Base-by-base conservation (phyloP, 2,329 filamentous ascomycete genomes). In the Aspergillus carbonarius region DNA sequence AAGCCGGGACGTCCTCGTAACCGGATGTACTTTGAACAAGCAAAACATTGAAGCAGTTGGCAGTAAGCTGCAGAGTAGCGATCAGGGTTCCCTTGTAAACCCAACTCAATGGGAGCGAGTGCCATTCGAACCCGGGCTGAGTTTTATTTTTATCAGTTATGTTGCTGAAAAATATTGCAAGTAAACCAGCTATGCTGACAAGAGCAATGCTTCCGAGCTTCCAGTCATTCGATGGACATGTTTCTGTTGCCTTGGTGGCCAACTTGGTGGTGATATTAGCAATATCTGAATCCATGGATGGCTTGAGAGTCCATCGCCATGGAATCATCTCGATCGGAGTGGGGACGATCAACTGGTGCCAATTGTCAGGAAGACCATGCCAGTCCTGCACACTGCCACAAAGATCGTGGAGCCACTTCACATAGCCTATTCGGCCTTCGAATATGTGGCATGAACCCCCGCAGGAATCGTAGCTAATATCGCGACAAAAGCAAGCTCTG, bases 291-390 rank as follows among this genome's bases (percentile, higher is more conserved):
- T 42, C 18, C n/a, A n/a, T 46, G n/a, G 34, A 49, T 10, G 40
- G 50, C 56, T 54, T 54, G 13, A 58, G 1, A 1, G 40, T 54
- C 56, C 49, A 58, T 48, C 17, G 9, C 56, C 56, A 58, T n/a
- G 49, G 56, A 30, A 58, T 37, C 49, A 58, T 58, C 1, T 58
- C 49, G 13, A 9, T 6, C 0, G 34, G 42, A 3, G 44, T 58
- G 42, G 56, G 56, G n/a, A 15, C 50, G 12, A 44, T 32, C 44
- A 58, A 35, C 34, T 54, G 15, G 44, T 34, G 34, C 49, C 49
- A 58, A 23, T 58, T 27, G 27, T 58, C 35, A 9, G 49, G 56
- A 3, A 58, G 10, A 34, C 56, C 49, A 18, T 58, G n/a, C 56
- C 49, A 58, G 18, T 49, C 50, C 17, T 44, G 5, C 4, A 54